Percentiles rank a stretch among this genome's conserved stretches.
phyloP scores from a whole-genome alignment of 2,329 filamentous ascomycete species.

The Fusarium dimerum region DNA sequence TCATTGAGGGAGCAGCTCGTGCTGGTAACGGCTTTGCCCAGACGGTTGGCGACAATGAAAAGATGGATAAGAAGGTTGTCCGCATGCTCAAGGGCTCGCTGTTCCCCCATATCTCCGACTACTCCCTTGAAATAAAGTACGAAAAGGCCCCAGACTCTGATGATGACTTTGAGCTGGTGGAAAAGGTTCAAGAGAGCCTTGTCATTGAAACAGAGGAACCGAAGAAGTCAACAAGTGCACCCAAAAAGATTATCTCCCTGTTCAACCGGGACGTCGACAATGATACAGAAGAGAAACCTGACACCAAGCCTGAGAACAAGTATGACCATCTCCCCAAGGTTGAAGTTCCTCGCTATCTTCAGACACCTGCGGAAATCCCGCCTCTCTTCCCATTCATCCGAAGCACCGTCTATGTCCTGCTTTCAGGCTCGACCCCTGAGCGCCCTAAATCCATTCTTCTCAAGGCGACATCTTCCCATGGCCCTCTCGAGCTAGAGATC shows the following conservation, averaged over 20 bases:
- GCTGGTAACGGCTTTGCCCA: constrained; percentile 62
- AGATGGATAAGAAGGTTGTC: constrained; percentile 68
- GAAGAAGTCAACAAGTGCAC: constrained; percentile 2
- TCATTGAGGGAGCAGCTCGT: constrained; percentile 56
- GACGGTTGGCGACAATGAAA: constrained; percentile 61
- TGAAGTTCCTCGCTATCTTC: constrained; percentile 57
- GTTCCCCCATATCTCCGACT: constrained; percentile 65
- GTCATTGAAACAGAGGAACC: constrained; percentile 34
- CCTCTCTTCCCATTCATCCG: constrained; percentile 67
- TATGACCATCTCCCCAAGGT: constrained; percentile 56
- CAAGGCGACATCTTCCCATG: constrained; percentile 55
- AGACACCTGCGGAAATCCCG: constrained; percentile 64
- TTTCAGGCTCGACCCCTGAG: constrained; percentile 51
- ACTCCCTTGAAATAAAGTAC: constrained; percentile 65
- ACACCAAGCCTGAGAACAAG: constrained; percentile 32
- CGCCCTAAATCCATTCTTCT: constrained; percentile 57
- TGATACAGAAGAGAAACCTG: constrained; percentile 28
- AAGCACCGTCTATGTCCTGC: constrained; percentile 64
- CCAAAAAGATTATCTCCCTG: constrained; percentile 55
- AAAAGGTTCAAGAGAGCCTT: constrained; percentile 54
- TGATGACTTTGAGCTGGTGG: constrained; percentile 62
- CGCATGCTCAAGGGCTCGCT: constrained; percentile 74
- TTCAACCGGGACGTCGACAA: constrained; percentile 54
- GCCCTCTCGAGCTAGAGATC: constrained; percentile 64
- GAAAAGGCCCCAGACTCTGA: constrained; percentile 21